Conservation (phyloP, 2,329 filamentous ascomycete species). For the Scopulariopsis brevicaulis region DNA sequence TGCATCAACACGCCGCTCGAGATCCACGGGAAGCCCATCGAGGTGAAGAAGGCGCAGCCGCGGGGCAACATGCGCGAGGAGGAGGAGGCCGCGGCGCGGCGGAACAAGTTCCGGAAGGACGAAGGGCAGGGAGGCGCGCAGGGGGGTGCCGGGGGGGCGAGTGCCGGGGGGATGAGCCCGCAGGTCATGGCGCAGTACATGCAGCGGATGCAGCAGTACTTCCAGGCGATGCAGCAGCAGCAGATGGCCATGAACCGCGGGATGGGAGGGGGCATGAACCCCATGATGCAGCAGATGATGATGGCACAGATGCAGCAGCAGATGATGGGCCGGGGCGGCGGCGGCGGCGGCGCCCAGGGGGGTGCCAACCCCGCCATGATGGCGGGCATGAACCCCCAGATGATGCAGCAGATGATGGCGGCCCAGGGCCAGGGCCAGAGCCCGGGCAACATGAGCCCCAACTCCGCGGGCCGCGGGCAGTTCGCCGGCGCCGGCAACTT, state of each 20-base stretch:
- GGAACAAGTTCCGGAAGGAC: conserved; percentile 48
- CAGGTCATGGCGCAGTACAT: conserved; percentile 98
- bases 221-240: conserved; percentile 87
- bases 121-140: conserved; percentile 12
- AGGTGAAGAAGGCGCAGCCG: conserved; percentile 96
- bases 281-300: conserved; percentile 67
- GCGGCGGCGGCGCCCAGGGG: conserved; percentile 18
- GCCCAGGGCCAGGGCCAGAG: conserved; percentile 22
- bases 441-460: conserved; percentile 8
- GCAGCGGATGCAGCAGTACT: conserved; percentile 97
- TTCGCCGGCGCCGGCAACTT: conserved; percentile 1
- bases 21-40: conserved; percentile 91
- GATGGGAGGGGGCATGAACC: conserved; percentile 49
- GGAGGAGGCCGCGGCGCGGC: conserved; percentile 54
- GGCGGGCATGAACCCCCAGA: conserved; percentile 33
- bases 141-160: conserved; percentile 29
- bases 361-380: conserved; percentile 20
- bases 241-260: conserved; percentile 56
- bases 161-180: conserved; percentile 67
- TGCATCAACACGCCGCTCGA: conserved; percentile 77
- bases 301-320: conserved; percentile 63
- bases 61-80: conserved; percentile 89
- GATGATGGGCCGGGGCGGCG: conserved; percentile 36
- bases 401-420: conserved; percentile 46
- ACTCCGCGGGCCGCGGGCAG: conserved; percentile 5